These are phyloP conservation scores for Microcera coccophila DNA, from an alignment of 2,329 filamentous ascomycete species.

Conservation along the genomic window DNA sequence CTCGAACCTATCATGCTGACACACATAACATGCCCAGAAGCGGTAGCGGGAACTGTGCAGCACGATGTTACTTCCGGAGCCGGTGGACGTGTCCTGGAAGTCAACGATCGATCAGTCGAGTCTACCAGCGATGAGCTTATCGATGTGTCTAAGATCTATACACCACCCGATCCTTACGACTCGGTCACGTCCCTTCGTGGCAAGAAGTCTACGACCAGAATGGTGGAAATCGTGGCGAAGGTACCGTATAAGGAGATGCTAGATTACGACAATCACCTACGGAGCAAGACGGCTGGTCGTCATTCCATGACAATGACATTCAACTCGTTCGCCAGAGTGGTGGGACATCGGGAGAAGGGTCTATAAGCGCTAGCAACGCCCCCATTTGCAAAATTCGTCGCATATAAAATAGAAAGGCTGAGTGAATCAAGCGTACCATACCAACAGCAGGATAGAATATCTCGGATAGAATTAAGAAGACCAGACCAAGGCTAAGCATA, in stretches of 20 bases:
- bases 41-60: constrained; percentile 73
- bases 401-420: constrained; percentile 6
- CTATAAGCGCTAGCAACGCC: constrained; percentile 26
- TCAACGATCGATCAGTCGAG: constrained; percentile 52
- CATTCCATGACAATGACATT: constrained; percentile 58
- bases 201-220: constrained; percentile 46
- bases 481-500: background rate
- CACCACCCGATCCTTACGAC: constrained; percentile 79
- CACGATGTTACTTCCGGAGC: constrained; percentile 73
- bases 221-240: constrained; percentile 70
- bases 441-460: background rate
- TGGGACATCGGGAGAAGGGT: constrained; percentile 51
- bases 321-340: constrained; percentile 54
- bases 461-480: too few species aligned
- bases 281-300: constrained; percentile 83
- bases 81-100: constrained; percentile 68
- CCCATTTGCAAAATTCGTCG: background rate
- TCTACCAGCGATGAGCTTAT: constrained; percentile 45
- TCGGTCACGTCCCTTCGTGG: constrained; percentile 54
- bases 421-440: background rate
- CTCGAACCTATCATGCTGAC: constrained; percentile 95
- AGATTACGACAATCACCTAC: constrained; percentile 82
- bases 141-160: constrained; percentile 73
- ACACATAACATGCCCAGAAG: constrained; percentile 80
- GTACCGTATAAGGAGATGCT: constrained; percentile 97